A percentile compares a stretch with the other conserved stretches of the same genome.
Conservation (phyloP, 805 yeast species). For the Schizosaccharomyces japonicus region DNA sequence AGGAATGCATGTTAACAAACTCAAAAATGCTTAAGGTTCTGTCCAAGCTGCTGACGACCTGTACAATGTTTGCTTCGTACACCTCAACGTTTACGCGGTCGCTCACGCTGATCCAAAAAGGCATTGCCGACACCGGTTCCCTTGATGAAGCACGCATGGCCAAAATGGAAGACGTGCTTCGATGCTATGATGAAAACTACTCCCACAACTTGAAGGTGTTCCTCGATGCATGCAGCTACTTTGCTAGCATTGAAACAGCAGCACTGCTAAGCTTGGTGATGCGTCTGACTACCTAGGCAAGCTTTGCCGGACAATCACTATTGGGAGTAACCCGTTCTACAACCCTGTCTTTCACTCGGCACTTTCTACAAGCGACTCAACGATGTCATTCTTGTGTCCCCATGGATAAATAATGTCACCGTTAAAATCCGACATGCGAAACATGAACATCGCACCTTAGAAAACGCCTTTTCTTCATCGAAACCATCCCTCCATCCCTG, state of each 20-base stretch:
- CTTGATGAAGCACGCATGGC: constrained; percentile 9
- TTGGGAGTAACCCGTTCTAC: no score
- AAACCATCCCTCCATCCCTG: no score
- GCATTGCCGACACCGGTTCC: constrained; percentile 7
- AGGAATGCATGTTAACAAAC: constrained; percentile 44
- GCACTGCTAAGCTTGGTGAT: constrained; percentile 22
- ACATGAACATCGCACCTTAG: no score
- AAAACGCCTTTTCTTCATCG: no score
- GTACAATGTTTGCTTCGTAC: constrained; percentile 24
- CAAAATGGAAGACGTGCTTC: constrained; percentile 14
- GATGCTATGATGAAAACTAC: constrained; percentile 18
- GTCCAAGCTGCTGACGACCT: constrained; percentile 14
- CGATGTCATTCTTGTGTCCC: no score
- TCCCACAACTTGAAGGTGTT: constrained; percentile 21
- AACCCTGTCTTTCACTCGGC: no score
- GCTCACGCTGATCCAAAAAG: constrained; percentile 8
- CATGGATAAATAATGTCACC: no score
- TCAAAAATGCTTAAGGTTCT: constrained; percentile 24
- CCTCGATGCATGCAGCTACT: constrained; percentile 20
- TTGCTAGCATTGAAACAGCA: constrained; percentile 24
- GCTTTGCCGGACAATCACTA: no score
- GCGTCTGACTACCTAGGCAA: constrained; percentile 13
- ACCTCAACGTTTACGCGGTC: constrained; percentile 21
- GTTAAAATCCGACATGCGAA: no score
- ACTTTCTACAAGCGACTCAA: no score